phyloP scores from a whole-genome alignment of 805 yeast species.

The Zygotorulaspora florentina region DNA sequence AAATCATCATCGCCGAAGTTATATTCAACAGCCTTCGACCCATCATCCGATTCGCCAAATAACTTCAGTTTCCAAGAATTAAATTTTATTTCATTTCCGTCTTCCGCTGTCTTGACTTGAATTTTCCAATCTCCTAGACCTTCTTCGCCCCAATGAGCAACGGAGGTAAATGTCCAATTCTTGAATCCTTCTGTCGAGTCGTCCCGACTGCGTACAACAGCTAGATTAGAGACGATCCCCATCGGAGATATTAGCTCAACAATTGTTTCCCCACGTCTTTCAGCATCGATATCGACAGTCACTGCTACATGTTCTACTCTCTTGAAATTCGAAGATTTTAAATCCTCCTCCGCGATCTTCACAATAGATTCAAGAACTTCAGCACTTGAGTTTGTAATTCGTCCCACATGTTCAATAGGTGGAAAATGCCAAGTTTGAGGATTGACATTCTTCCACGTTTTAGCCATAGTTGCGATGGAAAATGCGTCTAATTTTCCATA shows the following conservation, averaged over 20 bases:
- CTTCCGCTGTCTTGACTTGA: conserved; percentile 49
- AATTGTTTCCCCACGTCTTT: conserved; percentile 64
- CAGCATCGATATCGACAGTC: conserved; percentile 63
- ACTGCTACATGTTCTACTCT: conserved; percentile 83
- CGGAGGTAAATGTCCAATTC: conserved; percentile 92
- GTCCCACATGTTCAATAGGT: conserved; percentile 38
- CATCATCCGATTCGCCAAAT: conserved; percentile 76
- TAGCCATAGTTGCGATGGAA: conserved; percentile 65
- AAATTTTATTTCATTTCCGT: conserved; percentile 41
- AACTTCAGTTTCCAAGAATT: conserved; percentile 71
- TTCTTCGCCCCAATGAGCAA: conserved; percentile 99
- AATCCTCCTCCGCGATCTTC: conserved; percentile 44
- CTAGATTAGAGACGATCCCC: conserved; percentile 71
- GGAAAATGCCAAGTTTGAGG: conserved; percentile 82
- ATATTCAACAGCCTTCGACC: conserved; percentile 54
- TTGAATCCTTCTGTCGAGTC: conserved; percentile 51
- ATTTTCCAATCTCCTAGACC: conserved; percentile 83
- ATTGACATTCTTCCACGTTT: conserved; percentile 75
- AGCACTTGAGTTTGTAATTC: conserved; percentile 23
- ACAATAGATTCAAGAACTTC: conserved; percentile 37
- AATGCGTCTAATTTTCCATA: conserved; percentile 89
- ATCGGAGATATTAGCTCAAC: conserved; percentile 67
- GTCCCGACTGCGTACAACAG: conserved; percentile 62
- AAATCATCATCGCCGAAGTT: conserved; percentile 40
- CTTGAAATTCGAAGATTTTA: conserved; percentile 57